Base-by-base conservation (phyloP, 164 flowering plant genomes). In the Annona squamosa region DNA sequence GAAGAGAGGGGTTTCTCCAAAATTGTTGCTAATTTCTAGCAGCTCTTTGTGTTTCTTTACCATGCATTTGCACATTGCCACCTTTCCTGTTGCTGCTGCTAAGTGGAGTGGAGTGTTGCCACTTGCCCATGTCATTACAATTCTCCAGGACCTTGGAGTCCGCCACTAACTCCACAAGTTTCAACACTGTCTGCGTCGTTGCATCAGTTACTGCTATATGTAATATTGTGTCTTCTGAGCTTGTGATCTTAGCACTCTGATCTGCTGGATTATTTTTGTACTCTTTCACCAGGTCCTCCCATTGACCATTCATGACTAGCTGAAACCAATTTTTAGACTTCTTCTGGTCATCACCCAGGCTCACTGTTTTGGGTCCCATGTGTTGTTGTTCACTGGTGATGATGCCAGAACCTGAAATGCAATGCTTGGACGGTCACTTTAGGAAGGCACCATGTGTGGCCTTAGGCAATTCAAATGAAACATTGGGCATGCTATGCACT, bases 131-230 rank as follows among this genome's bases (percentile, higher is more conserved):
- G 2, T 81, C 78, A 46, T 84, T 81, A 46, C 43, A 7, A 1
- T 68, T 65, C 3, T n/a, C 1, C 0, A 81, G 74, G 5, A 41
- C 68, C 13, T 52, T 16, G 10, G 59, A 46, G 2, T 5, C 10
- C 0, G 16, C 16, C n/a, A 82, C 76, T 5, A 3, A 1, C 0
- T 64, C 3, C 0, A 82, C 71, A 0, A 84, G 76, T 17, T 63
- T 1, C 46, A 41, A 48, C 0, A 81, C 79, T 0, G 72, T 17
- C 2, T 65, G 76, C 26, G 48, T 74, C 71, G 71, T 52, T 45
- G 70, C 71, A 19, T 79, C 77, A 3, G 73, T 73, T 46, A 82
- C 81, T 0, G 85, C 85, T 1, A 75, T 5, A 56, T 85, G 84
- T 37, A 85, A 43, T 4, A 76, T 80, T 0, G 87, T 85, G 62